phyloP scores from a whole-genome alignment of 306 rosid genomes.

The Senna siamea region DNA sequence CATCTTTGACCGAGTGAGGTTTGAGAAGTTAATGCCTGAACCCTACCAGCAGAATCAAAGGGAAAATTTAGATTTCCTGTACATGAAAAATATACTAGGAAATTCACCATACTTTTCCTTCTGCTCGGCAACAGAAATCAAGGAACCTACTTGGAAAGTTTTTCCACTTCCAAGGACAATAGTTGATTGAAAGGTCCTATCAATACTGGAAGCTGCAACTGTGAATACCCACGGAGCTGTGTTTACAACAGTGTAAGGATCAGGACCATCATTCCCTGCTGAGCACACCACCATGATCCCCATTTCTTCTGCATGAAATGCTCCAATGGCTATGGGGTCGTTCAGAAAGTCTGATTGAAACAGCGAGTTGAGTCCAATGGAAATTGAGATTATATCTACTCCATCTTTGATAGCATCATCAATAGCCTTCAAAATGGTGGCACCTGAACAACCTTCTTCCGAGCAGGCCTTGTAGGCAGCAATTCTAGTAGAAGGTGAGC shows the following conservation, averaged over 20 bases:
- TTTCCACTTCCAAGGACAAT: constrained; percentile 77
- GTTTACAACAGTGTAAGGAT: constrained; percentile 71
- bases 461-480: constrained; percentile 86
- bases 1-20: constrained; percentile 61
- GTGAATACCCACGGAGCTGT: constrained; percentile 96
- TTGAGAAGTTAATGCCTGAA: constrained; percentile 73
- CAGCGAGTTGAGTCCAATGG: constrained; percentile 72
- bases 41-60: constrained; percentile 58
- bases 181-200: constrained; percentile 72
- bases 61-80: not conserved
- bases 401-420: constrained; percentile 95
- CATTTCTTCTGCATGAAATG: constrained; percentile 84
- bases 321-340: constrained; percentile 92
- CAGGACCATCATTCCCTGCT: constrained; percentile 93
- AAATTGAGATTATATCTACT: constrained; percentile 86
- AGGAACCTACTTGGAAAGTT: constrained; percentile 53
- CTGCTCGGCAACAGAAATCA: constrained; percentile 18
- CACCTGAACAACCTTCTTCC: constrained; percentile 73
- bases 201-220: constrained; percentile 91
- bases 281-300: constrained; percentile 91
- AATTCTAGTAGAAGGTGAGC: constrained; percentile 72
- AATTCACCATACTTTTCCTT: not conserved
- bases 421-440: constrained; percentile 75
- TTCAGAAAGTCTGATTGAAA: constrained; percentile 66
- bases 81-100: not conserved